phyloP scores from a whole-genome alignment of 768 basidiomycete species.

The Auricularia sp. region DNA sequence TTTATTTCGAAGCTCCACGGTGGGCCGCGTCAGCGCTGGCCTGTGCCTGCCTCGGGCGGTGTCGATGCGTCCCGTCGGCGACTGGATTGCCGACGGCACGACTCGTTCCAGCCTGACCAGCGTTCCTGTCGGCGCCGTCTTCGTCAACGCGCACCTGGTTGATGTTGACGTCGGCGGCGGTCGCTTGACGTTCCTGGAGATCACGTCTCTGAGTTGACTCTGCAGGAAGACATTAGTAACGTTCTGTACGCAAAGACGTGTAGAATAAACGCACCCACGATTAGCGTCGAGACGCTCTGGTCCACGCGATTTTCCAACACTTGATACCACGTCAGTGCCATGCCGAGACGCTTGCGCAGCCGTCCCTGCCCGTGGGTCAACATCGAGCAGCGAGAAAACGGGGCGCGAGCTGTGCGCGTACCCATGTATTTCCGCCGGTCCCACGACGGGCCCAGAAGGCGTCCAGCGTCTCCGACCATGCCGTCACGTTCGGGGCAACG shows the following conservation, averaged over 20 bases:
- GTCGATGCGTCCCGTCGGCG: background rate
- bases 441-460: background rate
- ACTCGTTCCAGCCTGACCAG: too few relatives aligned
- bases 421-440: background rate
- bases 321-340: background rate
- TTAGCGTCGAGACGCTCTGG: background rate
- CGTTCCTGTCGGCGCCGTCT: too few relatives aligned
- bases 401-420: background rate
- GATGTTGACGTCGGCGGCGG: too few relatives aligned
- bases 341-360: background rate
- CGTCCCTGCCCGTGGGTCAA: background rate
- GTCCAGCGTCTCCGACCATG: background rate
- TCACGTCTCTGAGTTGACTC: too few relatives aligned
- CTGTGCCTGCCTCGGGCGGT: background rate
- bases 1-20: background rate
- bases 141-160: too few relatives aligned
- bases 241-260: background rate
- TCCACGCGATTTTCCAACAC: background rate
- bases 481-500: background rate
- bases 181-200: too few relatives aligned
- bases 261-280: background rate
- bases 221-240: background rate
- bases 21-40: background rate
- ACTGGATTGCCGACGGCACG: too few relatives aligned
- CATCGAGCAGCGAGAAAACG: background rate